Conservation (phyloP, 2,329 filamentous ascomycete genomes). For the Penicillium paneum region DNA sequence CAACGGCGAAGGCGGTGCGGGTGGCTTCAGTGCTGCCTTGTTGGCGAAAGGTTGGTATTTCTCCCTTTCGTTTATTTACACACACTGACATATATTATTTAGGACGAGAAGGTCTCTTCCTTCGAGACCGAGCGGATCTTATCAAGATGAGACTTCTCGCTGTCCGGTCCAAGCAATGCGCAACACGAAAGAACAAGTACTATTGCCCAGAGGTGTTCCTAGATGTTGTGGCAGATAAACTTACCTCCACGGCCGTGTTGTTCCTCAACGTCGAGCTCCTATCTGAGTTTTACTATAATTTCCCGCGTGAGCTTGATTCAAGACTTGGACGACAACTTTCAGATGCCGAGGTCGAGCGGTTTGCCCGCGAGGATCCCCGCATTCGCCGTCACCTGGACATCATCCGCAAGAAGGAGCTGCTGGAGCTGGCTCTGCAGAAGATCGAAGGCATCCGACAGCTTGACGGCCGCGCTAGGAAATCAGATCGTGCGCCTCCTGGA, state of each 20-base stretch:
- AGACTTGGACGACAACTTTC: slow-evolving; percentile 78
- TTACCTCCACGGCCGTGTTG: slow-evolving; percentile 89
- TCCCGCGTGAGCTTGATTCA: slow-evolving; percentile 85
- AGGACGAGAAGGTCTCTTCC: slow-evolving; percentile 92
- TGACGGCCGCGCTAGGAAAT: slow-evolving; percentile 63
- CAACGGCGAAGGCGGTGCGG: slow-evolving; percentile 77
- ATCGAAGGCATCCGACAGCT: slow-evolving; percentile 87
- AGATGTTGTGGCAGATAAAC: slow-evolving; percentile 92
- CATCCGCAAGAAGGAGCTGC: slow-evolving; percentile 83
- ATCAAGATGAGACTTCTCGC: slow-evolving; percentile 86
- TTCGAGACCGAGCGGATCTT: slow-evolving; percentile 84
- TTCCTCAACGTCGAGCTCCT: slow-evolving; percentile 97
- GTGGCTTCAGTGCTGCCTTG: slow-evolving; percentile 86
- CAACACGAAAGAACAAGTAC: slow-evolving; percentile 82
- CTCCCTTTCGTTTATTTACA: background rate
- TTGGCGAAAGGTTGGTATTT: slow-evolving; percentile 68
- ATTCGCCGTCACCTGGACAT: slow-evolving; percentile 86
- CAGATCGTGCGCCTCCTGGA: slow-evolving; percentile 35
- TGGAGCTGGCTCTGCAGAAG: slow-evolving; percentile 91
- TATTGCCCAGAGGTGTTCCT: slow-evolving; percentile 96
- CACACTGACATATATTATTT: background rate
- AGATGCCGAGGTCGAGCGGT: slow-evolving; percentile 77
- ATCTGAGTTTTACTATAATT: slow-evolving; percentile 97
- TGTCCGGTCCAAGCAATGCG: slow-evolving; percentile 86
- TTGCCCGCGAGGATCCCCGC: slow-evolving; percentile 90